Evolutionary conservation across 768 basidiomycete species (phyloP).

Genomic region (Pleurotus cornucopiae): DNA sequence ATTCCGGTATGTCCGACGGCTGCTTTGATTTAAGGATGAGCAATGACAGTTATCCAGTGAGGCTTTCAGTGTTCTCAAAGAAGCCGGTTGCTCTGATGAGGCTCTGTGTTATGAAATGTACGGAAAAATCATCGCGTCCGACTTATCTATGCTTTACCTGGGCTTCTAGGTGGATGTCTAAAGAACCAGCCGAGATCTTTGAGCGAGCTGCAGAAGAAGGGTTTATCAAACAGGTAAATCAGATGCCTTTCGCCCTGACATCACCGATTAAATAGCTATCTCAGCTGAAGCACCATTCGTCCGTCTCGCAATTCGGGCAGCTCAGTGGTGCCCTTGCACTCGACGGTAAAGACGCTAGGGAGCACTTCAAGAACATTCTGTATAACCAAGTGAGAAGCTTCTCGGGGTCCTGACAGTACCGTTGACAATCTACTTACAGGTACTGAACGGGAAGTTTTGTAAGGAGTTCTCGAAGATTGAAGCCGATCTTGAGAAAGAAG

Average conservation of each 20-base stretch:
- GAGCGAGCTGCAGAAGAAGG: constrained; percentile 66
- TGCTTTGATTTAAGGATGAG: neutral
- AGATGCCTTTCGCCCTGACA: neutral
- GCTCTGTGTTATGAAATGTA: constrained; percentile 66
- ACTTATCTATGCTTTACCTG: neutral
- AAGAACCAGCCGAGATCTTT: constrained; percentile 67
- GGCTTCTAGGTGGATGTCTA: constrained; percentile 60
- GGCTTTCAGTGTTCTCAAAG: constrained; percentile 57
- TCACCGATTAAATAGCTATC: neutral
- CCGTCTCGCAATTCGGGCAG: constrained; percentile 60
- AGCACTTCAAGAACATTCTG: constrained; percentile 56
- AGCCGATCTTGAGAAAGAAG: constrained; percentile 52
- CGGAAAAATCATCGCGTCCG: constrained; percentile 10
- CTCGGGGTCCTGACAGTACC: neutral
- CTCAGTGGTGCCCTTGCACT: constrained; percentile 53
- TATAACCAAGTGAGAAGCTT: constrained; percentile 42
- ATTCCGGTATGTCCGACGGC: constrained; percentile 36
- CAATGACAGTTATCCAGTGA: constrained; percentile 29
- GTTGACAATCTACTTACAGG: constrained; percentile 21
- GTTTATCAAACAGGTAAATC: constrained; percentile 49
- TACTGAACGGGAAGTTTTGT: constrained; percentile 58
- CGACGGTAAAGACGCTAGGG: constrained; percentile 43
- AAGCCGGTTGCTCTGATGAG: constrained; percentile 63
- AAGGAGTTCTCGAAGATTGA: constrained; percentile 52
- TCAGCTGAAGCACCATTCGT: constrained; percentile 58